phyloP scores from a whole-genome alignment of 306 rosid species.

The Prunus kanzakura region DNA sequence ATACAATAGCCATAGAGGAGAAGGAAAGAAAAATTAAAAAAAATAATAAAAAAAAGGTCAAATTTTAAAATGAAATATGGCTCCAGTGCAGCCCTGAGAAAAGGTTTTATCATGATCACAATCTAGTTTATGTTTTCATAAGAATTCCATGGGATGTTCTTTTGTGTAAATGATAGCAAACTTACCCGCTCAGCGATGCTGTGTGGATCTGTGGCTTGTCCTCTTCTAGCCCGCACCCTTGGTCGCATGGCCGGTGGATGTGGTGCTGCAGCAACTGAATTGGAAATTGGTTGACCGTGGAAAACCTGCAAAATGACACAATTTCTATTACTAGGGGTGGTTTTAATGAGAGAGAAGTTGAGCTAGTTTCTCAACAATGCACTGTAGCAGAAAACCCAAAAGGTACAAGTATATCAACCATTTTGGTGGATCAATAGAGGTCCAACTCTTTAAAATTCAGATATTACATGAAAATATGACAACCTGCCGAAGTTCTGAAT shows the following conservation, averaged over 20 bases:
- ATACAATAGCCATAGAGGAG: neutral
- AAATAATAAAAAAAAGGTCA: neutral
- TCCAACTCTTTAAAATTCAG: neutral
- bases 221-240: constrained; percentile 94
- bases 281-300: constrained; percentile 76
- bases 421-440: constrained; percentile 2
- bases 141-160: constrained; percentile 2
- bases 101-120: constrained; percentile 11
- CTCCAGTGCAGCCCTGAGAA: constrained; percentile 5
- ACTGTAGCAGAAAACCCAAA: neutral
- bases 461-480: neutral
- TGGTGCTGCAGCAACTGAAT: constrained; percentile 54
- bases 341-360: neutral
- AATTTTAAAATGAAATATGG: neutral
- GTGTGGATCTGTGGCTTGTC: constrained; percentile 99
- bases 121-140: constrained; percentile 4
- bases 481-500: neutral
- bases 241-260: constrained; percentile 96
- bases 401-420: neutral
- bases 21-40: neutral
- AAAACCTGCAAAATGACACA: constrained; percentile 51
- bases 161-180: constrained; percentile 12
- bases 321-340: constrained; percentile 16
- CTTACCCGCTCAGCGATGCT: constrained; percentile 98
- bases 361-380: neutral